phyloP scores from a whole-genome alignment of 2,329 filamentous ascomycete species.

The Trichoderma sp. region DNA sequence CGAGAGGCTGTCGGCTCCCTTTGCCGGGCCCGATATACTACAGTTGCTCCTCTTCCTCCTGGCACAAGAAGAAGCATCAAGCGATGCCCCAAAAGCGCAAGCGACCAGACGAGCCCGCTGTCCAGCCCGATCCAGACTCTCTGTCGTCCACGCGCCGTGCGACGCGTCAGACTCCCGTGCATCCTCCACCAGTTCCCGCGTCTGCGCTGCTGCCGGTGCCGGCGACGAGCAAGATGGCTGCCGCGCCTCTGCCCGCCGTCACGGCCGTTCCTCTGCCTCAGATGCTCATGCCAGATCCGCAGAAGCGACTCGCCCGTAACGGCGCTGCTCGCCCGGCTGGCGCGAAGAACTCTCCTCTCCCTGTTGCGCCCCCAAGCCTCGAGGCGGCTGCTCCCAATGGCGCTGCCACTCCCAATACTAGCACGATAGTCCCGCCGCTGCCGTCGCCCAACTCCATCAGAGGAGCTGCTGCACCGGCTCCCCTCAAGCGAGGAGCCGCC shows the following conservation, averaged over 20 bases:
- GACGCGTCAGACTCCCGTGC: conserved; percentile 44
- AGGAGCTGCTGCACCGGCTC: conserved; percentile 5
- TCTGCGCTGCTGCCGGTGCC: conserved; percentile 22
- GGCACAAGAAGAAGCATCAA: conserved; percentile 7
- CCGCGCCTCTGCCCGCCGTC: conserved; percentile 9
- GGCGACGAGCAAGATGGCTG: conserved; percentile 9
- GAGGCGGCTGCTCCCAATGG: background rate
- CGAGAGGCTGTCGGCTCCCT: conserved; percentile 6
- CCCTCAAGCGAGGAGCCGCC: conserved; percentile 1
- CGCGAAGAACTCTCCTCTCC: background rate
- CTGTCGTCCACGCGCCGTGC: conserved; percentile 39
- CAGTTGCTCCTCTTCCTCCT: background rate
- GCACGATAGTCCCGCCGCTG: background rate
- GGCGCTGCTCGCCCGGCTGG: conserved; percentile 7
- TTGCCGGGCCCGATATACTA: background rate
- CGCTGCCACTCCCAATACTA: background rate
- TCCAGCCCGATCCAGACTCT: conserved; percentile 27
- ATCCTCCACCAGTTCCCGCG: conserved; percentile 34
- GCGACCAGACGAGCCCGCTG: conserved; percentile 35
- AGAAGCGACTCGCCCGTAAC: conserved; percentile 16
- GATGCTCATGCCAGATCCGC: conserved; percentile 18
- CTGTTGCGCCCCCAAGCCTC: background rate
- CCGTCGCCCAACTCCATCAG: conserved; percentile 19
- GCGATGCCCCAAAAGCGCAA: conserved; percentile 45
- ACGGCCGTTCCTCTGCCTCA: conserved; percentile 25